phyloP scores from a whole-genome alignment of 352 stramenopile species.

The Halophytophthora batemanensis region DNA sequence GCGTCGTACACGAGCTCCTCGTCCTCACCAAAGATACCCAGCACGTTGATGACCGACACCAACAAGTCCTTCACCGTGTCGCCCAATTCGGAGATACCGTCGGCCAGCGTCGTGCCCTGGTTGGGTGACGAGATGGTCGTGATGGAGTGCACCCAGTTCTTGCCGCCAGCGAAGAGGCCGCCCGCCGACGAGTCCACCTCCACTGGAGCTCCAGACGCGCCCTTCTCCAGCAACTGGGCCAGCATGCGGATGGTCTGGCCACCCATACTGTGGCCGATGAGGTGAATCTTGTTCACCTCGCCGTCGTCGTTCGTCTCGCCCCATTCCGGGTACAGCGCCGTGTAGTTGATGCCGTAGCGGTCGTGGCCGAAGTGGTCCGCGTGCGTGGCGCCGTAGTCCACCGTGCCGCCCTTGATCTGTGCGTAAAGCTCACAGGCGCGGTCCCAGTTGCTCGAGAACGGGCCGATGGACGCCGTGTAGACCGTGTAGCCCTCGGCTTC shows the following conservation, averaged over 20 bases:
- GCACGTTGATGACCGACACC: constrained; percentile 27
- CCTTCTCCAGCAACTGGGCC: constrained; percentile 53
- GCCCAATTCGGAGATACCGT: constrained; percentile 36
- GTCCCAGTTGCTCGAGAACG: constrained; percentile 63
- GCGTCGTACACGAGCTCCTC: constrained; percentile 39
- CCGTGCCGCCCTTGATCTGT: constrained; percentile 48
- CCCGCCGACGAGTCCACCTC: constrained; percentile 26
- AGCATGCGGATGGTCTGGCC: constrained; percentile 73
- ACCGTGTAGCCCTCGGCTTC: constrained; percentile 38
- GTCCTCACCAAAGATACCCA: constrained; percentile 29
- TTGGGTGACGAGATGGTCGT: constrained; percentile 58
- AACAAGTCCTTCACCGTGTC: constrained; percentile 39
- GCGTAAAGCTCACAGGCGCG: constrained; percentile 60
- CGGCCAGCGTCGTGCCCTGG: constrained; percentile 47
- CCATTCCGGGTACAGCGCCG: constrained; percentile 58
- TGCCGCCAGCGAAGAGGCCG: constrained; percentile 41
- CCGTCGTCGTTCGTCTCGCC: constrained; percentile 37
- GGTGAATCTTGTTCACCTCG: constrained; percentile 57
- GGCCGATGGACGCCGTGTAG: constrained; percentile 45
- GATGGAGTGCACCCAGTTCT: constrained; percentile 65
- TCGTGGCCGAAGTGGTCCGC: constrained; percentile 30
- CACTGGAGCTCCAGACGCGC: constrained; percentile 34
- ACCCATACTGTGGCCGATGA: constrained; percentile 76
- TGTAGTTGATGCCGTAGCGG: constrained; percentile 38
- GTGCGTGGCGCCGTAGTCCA: constrained; percentile 48